Conservation (phyloP, 2,329 filamentous ascomycete species). For the Helicocarpus griseus region DNA sequence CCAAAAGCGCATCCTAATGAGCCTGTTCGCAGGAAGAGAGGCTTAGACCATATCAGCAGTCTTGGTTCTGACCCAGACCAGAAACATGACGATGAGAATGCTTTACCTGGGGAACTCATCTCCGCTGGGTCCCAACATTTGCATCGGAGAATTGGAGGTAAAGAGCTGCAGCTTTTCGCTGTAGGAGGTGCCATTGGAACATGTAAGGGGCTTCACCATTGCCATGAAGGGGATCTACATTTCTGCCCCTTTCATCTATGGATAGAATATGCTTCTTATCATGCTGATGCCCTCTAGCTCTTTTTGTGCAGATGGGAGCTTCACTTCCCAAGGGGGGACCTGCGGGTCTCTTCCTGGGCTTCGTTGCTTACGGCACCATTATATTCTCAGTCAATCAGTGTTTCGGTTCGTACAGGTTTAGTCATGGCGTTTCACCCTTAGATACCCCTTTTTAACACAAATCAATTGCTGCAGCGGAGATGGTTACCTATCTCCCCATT, state of each 20-base stretch:
- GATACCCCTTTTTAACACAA: not conserved
- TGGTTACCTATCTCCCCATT: conserved; percentile 21
- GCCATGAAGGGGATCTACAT: not conserved
- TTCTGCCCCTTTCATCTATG: not conserved
- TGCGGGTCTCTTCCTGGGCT: conserved; percentile 25
- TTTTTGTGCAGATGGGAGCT: conserved; percentile 22
- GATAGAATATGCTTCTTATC: not conserved
- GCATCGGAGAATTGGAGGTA: conserved; percentile 23
- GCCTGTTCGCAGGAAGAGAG: not conserved
- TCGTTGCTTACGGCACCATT: conserved; percentile 19
- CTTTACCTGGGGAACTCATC: conserved; percentile 7
- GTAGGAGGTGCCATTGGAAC: conserved; percentile 27
- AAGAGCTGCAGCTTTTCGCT: conserved; percentile 26
- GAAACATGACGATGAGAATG: conserved; percentile 2
- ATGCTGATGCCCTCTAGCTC: too few species aligned
- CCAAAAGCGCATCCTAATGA: not conserved
- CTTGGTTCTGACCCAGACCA: conserved; percentile 1
- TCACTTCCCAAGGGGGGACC: conserved; percentile 26
- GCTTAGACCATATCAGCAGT: not conserved
- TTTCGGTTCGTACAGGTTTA: conserved; percentile 11
- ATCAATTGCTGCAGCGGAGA: conserved; percentile 16
- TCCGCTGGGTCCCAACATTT: conserved; percentile 18
- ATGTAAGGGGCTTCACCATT: conserved; percentile 14
- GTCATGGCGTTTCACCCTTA: not conserved
- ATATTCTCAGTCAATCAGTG: conserved; percentile 24